Evolutionary conservation across 2,329 filamentous ascomycete genomes (phyloP).

Genomic region (Colletotrichum noveboracense): DNA sequence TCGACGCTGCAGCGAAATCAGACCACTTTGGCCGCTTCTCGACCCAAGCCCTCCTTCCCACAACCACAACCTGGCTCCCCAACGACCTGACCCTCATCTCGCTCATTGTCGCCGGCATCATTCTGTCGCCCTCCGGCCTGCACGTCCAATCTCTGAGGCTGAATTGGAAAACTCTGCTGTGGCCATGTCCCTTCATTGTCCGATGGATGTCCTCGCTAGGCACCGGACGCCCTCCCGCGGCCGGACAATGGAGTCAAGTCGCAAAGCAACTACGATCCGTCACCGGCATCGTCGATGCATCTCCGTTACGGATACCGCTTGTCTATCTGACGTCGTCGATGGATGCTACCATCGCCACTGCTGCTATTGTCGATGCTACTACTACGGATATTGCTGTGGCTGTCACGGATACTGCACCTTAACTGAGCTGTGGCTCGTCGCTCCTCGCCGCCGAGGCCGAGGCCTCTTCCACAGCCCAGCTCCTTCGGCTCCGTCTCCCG

Average conservation of each 20-base stretch:
- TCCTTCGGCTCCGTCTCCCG: neutral
- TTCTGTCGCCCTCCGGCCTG: neutral
- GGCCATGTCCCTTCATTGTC: neutral
- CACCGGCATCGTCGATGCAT: neutral
- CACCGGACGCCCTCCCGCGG: neutral
- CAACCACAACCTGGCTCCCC: neutral
- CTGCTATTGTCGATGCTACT: neutral
- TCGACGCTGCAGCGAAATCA: conserved; percentile 16
- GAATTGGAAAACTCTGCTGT: neutral
- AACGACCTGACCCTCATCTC: neutral
- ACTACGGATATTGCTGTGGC: neutral
- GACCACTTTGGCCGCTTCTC: conserved; percentile 7
- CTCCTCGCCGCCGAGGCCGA: neutral
- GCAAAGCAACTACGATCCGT: neutral
- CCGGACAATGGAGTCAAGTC: neutral
- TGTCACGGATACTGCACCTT: neutral
- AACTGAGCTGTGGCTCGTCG: neutral
- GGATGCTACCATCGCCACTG: neutral
- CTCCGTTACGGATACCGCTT: neutral
- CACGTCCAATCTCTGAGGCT: neutral
- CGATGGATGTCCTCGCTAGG: neutral
- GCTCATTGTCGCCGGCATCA: neutral
- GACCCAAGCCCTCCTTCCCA: neutral
- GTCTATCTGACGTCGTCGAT: neutral
- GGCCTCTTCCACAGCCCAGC: neutral